Conservation (phyloP, 2,329 filamentous ascomycete genomes). For the Trichoderma lentiforme region DNA sequence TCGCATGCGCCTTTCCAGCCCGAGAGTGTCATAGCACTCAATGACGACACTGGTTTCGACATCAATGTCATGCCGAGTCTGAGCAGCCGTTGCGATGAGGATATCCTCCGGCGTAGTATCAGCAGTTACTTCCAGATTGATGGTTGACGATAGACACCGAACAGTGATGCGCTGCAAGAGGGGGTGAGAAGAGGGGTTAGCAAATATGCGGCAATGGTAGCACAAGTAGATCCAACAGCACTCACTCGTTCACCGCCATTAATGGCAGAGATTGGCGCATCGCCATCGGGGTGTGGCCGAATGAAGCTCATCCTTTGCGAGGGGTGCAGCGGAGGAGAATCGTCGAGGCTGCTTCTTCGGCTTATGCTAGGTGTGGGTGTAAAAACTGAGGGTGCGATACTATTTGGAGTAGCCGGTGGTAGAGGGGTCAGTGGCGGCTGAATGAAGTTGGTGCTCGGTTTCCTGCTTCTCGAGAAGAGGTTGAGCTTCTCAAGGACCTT, state of each 20-base stretch:
- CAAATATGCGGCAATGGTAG: not conserved
- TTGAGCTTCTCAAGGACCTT: slow-evolving; percentile 47
- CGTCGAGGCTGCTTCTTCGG: slow-evolving; percentile 34
- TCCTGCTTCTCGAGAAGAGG: slow-evolving; percentile 43
- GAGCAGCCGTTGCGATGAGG: slow-evolving; percentile 62
- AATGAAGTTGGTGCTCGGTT: slow-evolving; percentile 31
- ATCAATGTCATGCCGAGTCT: slow-evolving; percentile 62
- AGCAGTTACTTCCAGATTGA: slow-evolving; percentile 68
- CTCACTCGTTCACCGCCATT: slow-evolving; percentile 75
- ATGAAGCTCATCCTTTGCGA: slow-evolving; percentile 39
- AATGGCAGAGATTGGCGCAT: slow-evolving; percentile 76
- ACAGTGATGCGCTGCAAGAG: slow-evolving; percentile 61
- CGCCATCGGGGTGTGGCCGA: slow-evolving; percentile 51
- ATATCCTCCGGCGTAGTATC: slow-evolving; percentile 74
- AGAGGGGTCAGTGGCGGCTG: slow-evolving; percentile 25
- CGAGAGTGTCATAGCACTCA: slow-evolving; percentile 72
- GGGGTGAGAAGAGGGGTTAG: slow-evolving; percentile 15
- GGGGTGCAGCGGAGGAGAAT: slow-evolving; percentile 25
- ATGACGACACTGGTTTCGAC: slow-evolving; percentile 66
- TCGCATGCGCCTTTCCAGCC: slow-evolving; percentile 77
- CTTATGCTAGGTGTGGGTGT: slow-evolving; percentile 28
- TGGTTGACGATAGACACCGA: slow-evolving; percentile 65
- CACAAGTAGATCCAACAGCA: slow-evolving; percentile 21
- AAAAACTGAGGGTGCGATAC: slow-evolving; percentile 34
- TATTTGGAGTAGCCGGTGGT: slow-evolving; percentile 32